A percentile compares a stretch with the other conserved stretches of the same genome.
Conservation (phyloP, 768 basidiomycete genomes). For the Tylopilus balloui region DNA sequence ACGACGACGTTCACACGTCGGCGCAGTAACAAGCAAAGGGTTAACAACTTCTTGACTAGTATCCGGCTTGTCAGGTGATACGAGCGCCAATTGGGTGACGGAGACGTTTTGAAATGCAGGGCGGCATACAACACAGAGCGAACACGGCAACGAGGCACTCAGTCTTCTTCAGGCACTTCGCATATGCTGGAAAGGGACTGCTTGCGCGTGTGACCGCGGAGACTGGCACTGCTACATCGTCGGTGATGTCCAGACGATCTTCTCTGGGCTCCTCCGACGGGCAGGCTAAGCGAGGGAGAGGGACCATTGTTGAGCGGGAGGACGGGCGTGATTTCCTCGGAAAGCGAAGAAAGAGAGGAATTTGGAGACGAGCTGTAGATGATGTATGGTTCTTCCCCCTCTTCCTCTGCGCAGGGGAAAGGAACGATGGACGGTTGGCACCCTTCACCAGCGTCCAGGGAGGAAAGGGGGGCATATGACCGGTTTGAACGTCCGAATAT, state of each 20-base stretch:
- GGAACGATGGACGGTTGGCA: slow-evolving; percentile 20
- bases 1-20: slow-evolving; percentile 14
- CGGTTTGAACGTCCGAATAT: slow-evolving; percentile 16
- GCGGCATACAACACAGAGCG: not conserved
- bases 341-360: slow-evolving; percentile 31
- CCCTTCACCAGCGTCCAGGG: slow-evolving; percentile 1
- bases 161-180: slow-evolving; percentile 34
- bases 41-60: slow-evolving; percentile 7
- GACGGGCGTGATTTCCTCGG: slow-evolving; percentile 27
- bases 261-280: slow-evolving; percentile 11
- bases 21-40: slow-evolving; percentile 10
- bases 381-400: slow-evolving; percentile 32
- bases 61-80: slow-evolving; percentile 20
- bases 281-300: slow-evolving; percentile 7
- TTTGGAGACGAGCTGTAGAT: slow-evolving; percentile 33
- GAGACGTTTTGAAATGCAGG: not conserved
- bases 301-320: slow-evolving; percentile 19
- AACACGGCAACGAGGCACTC: not conserved
- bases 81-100: slow-evolving; percentile 1
- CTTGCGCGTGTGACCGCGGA: slow-evolving; percentile 28
- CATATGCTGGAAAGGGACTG: slow-evolving; percentile 31
- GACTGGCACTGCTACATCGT: slow-evolving; percentile 30
- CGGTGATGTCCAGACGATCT: slow-evolving; percentile 24
- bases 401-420: slow-evolving; percentile 26
- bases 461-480: slow-evolving; percentile 8